Evolutionary conservation across 305 asterid species (phyloP).

Genomic region (Striga hermonthica): DNA sequence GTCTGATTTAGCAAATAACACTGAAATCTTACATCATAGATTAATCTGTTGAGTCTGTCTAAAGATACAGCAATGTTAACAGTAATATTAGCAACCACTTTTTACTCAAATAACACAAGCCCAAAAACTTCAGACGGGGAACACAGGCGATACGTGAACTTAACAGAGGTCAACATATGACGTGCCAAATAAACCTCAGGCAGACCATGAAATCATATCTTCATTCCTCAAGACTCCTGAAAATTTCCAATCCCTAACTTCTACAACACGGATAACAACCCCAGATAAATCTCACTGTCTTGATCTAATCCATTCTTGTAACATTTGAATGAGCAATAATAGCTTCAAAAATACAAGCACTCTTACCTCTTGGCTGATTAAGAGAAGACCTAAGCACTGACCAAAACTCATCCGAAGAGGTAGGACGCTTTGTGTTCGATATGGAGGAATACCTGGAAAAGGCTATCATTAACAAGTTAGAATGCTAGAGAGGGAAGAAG

Average conservation of each 20-base stretch:
- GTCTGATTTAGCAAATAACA: conserved; percentile 7
- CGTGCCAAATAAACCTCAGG: neutral
- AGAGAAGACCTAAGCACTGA: conserved; percentile 56
- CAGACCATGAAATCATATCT: conserved; percentile 11
- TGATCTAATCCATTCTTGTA: conserved; percentile 11
- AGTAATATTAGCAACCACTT: conserved; percentile 10
- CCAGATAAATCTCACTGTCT: conserved; percentile 3
- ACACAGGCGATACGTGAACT: neutral
- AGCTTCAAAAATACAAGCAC: conserved; percentile 23
- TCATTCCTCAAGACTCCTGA: neutral
- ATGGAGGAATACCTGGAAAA: conserved; percentile 72
- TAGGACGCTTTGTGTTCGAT: conserved; percentile 35
- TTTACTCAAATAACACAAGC: neutral
- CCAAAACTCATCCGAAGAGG: conserved; percentile 38
- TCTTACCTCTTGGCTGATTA: conserved; percentile 61
- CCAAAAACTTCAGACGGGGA: neutral
- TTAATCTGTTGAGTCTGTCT: neutral
- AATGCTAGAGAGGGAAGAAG: conserved; percentile 24
- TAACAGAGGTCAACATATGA: neutral
- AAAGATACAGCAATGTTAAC: conserved; percentile 1
- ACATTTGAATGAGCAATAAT: conserved; percentile 23
- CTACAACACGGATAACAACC: neutral
- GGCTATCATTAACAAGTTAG: conserved; percentile 60
- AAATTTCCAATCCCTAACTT: neutral
- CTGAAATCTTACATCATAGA: conserved; percentile 6